phyloP scores from a whole-genome alignment of 2,329 filamentous ascomycete species.

The Neophaeococcomyces mojaviensis region DNA sequence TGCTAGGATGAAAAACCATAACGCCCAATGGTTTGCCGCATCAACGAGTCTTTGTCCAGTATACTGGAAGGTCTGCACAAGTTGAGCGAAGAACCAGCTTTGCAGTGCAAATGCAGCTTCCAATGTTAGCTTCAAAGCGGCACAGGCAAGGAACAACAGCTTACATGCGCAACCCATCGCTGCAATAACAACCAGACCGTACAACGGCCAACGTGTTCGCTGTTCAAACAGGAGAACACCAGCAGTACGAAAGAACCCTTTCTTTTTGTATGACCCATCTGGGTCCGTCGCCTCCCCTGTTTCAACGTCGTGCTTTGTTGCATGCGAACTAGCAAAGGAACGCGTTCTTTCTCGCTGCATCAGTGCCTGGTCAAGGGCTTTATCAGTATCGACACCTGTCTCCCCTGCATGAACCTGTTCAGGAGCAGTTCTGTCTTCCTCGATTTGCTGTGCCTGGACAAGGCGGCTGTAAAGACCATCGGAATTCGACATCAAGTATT shows the following conservation, averaged over 20 bases:
- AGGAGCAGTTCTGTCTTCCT: slow-evolving; percentile 11
- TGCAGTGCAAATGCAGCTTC: slow-evolving; percentile 44
- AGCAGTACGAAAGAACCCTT: slow-evolving; percentile 22
- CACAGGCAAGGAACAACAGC: slow-evolving; percentile 1
- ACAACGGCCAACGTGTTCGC: slow-evolving; percentile 26
- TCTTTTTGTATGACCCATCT: slow-evolving; percentile 13
- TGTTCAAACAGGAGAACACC: slow-evolving; percentile 30
- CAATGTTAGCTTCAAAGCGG: slow-evolving; percentile 13
- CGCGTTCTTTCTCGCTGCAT: slow-evolving; percentile 11
- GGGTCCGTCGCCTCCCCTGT: not conserved
- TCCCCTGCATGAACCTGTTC: slow-evolving; percentile 31
- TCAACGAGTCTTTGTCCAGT: slow-evolving; percentile 31
- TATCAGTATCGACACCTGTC: slow-evolving; percentile 3
- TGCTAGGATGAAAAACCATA: slow-evolving; percentile 52
- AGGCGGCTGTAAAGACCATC: slow-evolving; percentile 51
- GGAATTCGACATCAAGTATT: slow-evolving; percentile 55
- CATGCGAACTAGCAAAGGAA: slow-evolving; percentile 16
- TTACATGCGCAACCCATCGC: slow-evolving; percentile 29
- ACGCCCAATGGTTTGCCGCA: slow-evolving; percentile 44
- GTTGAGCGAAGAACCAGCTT: slow-evolving; percentile 40
- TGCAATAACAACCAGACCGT: slow-evolving; percentile 22
- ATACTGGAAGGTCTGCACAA: slow-evolving; percentile 43
- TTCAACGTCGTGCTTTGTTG: slow-evolving; percentile 6
- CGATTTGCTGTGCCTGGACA: slow-evolving; percentile 21
- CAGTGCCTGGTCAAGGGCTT: not conserved